Evolutionary conservation across 75 land plant genomes (phyloP), one percentile per base, ranked within the genome.

Genomic region (Chamaecyparis obtusa): DNA sequence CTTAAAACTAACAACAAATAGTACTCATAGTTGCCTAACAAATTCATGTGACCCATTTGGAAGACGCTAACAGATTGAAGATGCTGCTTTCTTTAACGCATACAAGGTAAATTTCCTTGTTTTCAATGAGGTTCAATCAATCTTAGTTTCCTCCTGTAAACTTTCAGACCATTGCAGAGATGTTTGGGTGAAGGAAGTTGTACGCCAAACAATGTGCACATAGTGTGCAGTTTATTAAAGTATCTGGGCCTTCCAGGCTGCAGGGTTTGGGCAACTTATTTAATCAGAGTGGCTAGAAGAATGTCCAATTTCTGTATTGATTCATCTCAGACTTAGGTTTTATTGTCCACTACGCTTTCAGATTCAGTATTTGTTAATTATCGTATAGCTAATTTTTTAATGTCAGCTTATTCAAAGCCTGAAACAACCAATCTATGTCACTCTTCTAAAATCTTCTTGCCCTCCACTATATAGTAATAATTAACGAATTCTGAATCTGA

Each of bases 291-390:
- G 0, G 95, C 98, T 13, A 88, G 89, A 49, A 95, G 90, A 72
- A 89, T 96, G 92, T 90, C 94, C 2, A 94, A 96, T 80, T 95
- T 94, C 85, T 91, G 93, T 54, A 85, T 91, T 48, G 91, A 93
- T 19, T 95, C 98, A 5, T 91, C 95, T 1, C 92, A 90, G 79
- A 96, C 98, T 6, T 8, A 6, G 48, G 7, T 6, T 46, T 46
- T 46, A 46, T 46, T 46, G 7, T 46, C 48, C 7, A 46, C 48
- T 46, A 46, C 7, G 48, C 48, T 6, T 5, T 5, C 48, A 46
- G 48, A 46, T 46, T 46, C 48, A 96, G 71, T 86, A 56, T 94
- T 95, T 83, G 54, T 91, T 9, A 55, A 33, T 11, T 86, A 85
- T 10, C 94, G 88, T 85, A 24, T 93, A 41, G 69, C 43, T 8